Evolutionary conservation across 2,329 filamentous ascomycete genomes (phyloP), one percentile per base, ranked within the genome.

Genomic region (Reticulascus tulasneorum): DNA sequence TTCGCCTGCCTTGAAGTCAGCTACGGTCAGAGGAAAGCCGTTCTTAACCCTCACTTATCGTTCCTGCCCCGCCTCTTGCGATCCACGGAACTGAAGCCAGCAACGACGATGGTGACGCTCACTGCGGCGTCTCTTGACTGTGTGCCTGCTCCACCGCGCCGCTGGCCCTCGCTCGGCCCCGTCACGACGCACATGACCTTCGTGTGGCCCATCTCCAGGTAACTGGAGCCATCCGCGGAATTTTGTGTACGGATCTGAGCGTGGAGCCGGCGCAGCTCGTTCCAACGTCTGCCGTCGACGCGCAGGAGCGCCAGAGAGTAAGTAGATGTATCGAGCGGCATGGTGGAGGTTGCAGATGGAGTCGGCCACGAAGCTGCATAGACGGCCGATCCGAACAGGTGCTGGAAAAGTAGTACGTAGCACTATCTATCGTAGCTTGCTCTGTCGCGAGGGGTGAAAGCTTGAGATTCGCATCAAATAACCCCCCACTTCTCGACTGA

Each of bases 131-230:
- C 75, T 20, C 71, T 69, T 10, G 50, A 48, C 30, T 55, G 50
- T 29, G 51, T 50, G 2, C 47, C 46, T 12, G 47, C 47, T 2
- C 42, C 49, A 12, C 65, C 52, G 18, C 48, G 54, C 42, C 51
- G 49, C 42, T 63, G 62, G 35, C 66, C 64, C 63, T 98, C 93
- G 23, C 77, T 79, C 0, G 93, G 93, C 0, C 93, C 93, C 2
- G 82, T 80, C 30, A 98, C 82, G 17, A 90, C 88, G 64, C 91
- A 96, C 64, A 97, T 86, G 50, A 98, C 84, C 58, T 95, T 93
- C 16, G 93, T 98, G 65, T 97, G 94, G 52, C 93, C 93, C 83
- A 94, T 94, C 59, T 95, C 88, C 40, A 97, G 79, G 63, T 95
- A 95, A 44, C 84, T 87, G 28, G 86, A 94, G 23, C 93, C 93